phyloP scores from a whole-genome alignment of 805 yeast genomes.

The Ogataea salicorniae region DNA sequence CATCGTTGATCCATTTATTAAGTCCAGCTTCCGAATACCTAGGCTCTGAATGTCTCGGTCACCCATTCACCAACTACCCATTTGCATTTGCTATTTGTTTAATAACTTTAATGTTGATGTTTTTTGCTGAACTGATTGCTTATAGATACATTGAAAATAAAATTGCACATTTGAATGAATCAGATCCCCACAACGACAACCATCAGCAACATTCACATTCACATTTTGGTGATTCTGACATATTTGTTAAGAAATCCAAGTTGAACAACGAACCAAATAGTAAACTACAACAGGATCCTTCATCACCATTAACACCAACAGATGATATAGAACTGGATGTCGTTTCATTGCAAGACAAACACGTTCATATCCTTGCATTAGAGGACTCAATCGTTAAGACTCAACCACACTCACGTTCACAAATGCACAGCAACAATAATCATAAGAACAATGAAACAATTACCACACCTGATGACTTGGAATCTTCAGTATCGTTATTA shows the following conservation, averaged over 20 bases:
- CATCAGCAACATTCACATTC: slow-evolving; percentile 41
- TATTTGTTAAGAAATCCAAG: slow-evolving; percentile 10
- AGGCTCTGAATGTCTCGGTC: slow-evolving; percentile 55
- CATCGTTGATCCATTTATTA: slow-evolving; percentile 72
- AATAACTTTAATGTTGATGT: slow-evolving; percentile 46
- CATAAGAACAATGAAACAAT: too few relatives aligned
- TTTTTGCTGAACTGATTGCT: slow-evolving; percentile 47
- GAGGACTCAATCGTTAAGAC: too few relatives aligned
- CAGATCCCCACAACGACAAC: slow-evolving; percentile 12
- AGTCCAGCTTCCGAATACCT: slow-evolving; percentile 64
- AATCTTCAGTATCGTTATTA: slow-evolving; percentile 25
- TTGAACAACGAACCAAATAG: slow-evolving; percentile 11
- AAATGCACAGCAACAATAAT: too few relatives aligned
- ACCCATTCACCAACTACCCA: slow-evolving; percentile 48
- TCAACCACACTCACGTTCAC: too few relatives aligned
- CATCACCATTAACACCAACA: not conserved
- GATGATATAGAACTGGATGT: not conserved
- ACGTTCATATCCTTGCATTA: slow-evolving; percentile 22
- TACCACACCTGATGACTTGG: not conserved
- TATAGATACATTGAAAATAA: slow-evolving; percentile 39
- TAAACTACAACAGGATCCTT: not conserved
- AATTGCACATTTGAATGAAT: slow-evolving; percentile 8
- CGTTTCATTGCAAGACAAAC: slow-evolving; percentile 13
- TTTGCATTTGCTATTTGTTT: slow-evolving; percentile 50
- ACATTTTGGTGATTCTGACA: slow-evolving; percentile 45